Evolutionary conservation across 768 basidiomycete genomes (phyloP).

Genomic region (Tubosaeta sp.): DNA sequence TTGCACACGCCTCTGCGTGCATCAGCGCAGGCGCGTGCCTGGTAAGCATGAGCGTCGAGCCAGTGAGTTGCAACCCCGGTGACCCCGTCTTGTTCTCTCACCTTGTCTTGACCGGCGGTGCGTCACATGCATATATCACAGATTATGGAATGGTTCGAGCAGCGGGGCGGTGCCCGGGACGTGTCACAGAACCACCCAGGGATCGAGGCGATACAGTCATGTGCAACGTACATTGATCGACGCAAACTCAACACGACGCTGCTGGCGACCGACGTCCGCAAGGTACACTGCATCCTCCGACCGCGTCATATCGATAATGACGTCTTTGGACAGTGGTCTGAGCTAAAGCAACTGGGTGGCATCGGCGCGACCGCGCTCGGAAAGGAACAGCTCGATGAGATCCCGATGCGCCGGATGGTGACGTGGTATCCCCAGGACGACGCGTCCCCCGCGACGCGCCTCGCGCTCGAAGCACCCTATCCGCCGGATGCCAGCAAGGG

Average conservation of each 20-base stretch:
- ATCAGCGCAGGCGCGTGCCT: conserved; percentile 46
- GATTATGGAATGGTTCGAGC: conserved; percentile 43
- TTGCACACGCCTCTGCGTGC: conserved; percentile 55
- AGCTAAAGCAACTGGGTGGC: conserved; percentile 38
- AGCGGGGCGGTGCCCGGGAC: conserved; percentile 12
- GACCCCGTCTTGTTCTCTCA: background rate
- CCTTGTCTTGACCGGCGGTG: background rate
- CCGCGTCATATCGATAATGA: conserved; percentile 6
- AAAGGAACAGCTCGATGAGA: conserved; percentile 36
- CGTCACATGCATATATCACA: conserved; percentile 12
- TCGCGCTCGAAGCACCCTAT: conserved; percentile 37
- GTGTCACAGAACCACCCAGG: conserved; percentile 35
- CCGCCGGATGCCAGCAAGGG: conserved; percentile 10
- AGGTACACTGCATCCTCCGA: conserved; percentile 25
- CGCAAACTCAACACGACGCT: conserved; percentile 38
- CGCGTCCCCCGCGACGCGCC: conserved; percentile 27
- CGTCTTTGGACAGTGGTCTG: conserved; percentile 31
- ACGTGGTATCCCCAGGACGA: conserved; percentile 29
- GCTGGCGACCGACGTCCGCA: conserved; percentile 40
- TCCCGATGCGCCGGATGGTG: conserved; percentile 28
- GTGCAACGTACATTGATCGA: conserved; percentile 39
- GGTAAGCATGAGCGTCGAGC: conserved; percentile 47
- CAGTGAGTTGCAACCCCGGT: conserved; percentile 35
- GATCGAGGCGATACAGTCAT: conserved; percentile 44
- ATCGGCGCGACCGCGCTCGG: conserved; percentile 42